A percentile compares a stretch with the other conserved stretches of the same genome.
phyloP scores from a whole-genome alignment of 2,329 filamentous ascomycete species.

The Xylaria sp. region DNA sequence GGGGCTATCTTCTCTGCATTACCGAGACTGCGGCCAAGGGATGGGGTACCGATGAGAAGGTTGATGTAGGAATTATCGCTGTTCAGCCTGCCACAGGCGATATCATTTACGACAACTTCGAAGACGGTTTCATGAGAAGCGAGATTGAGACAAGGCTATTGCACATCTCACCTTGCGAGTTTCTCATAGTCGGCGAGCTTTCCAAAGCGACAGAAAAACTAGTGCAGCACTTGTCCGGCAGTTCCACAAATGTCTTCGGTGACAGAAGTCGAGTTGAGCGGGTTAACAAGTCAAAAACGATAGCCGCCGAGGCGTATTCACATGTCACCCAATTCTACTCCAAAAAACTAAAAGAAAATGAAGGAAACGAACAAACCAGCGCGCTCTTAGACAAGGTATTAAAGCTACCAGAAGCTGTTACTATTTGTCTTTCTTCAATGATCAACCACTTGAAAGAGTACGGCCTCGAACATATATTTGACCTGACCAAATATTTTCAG shows the following conservation, averaged over 20 bases:
- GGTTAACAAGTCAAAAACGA: constrained; percentile 78
- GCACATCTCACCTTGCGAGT: constrained; percentile 95
- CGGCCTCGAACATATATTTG: constrained; percentile 92
- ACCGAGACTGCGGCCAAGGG: constrained; percentile 84
- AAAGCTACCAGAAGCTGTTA: constrained; percentile 84
- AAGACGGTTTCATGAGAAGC: constrained; percentile 96
- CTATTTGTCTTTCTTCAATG: constrained; percentile 94
- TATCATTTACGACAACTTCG: constrained; percentile 94
- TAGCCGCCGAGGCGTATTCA: constrained; percentile 84
- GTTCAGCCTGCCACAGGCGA: constrained; percentile 97
- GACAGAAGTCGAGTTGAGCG: constrained; percentile 89
- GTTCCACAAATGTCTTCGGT: constrained; percentile 90
- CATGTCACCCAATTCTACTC: constrained; percentile 95
- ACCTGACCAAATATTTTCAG: constrained; percentile 96
- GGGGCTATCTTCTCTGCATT: constrained; percentile 93
- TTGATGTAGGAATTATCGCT: constrained; percentile 89
- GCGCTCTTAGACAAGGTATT: constrained; percentile 86
- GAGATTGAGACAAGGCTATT: constrained; percentile 95
- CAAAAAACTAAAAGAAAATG: constrained; percentile 75
- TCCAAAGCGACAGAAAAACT: constrained; percentile 94
- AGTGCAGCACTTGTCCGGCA: constrained; percentile 87
- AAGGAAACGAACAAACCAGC: constrained; percentile 66
- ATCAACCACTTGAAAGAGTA: constrained; percentile 93
- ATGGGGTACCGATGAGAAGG: constrained; percentile 89
- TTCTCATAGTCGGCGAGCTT: constrained; percentile 89